phyloP scores from a whole-genome alignment of 116 monocot species.

The Dioscorea cayenensis region DNA sequence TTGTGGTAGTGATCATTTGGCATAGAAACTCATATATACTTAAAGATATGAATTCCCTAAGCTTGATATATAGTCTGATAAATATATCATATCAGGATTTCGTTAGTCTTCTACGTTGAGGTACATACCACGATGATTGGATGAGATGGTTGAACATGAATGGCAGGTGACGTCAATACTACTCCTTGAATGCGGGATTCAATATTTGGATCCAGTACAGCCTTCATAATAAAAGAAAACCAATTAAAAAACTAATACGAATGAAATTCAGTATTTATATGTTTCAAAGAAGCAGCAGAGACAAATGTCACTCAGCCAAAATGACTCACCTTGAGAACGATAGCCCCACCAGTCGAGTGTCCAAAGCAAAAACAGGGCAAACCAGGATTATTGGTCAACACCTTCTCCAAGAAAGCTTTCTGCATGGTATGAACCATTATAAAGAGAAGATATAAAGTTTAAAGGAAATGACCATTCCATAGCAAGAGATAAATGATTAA shows the following conservation, averaged over 20 bases:
- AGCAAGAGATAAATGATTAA: neutral
- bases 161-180: constrained; percentile 72
- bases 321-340: constrained; percentile 66
- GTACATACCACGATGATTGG: constrained; percentile 55
- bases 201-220: constrained; percentile 65
- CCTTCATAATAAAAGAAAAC: constrained; percentile 17
- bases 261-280: neutral
- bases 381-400: constrained; percentile 52
- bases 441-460: neutral
- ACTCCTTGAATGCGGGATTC: constrained; percentile 46
- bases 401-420: constrained; percentile 67
- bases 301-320: neutral
- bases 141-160: constrained; percentile 76
- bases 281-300: neutral
- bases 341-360: constrained; percentile 91
- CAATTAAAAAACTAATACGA: neutral
- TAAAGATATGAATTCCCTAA: neutral
- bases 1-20: too few relatives aligned
- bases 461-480: neutral
- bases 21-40: neutral
- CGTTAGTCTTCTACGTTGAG: neutral
- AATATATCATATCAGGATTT: neutral
- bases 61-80: neutral
- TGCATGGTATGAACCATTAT: constrained; percentile 14
- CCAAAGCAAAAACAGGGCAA: constrained; percentile 92